Percentiles rank a stretch among this genome's conserved stretches.
Evolutionary conservation across 1,284 basidiomycete species (phyloP).

Genomic region (Coniferiporia weirii): DNA sequence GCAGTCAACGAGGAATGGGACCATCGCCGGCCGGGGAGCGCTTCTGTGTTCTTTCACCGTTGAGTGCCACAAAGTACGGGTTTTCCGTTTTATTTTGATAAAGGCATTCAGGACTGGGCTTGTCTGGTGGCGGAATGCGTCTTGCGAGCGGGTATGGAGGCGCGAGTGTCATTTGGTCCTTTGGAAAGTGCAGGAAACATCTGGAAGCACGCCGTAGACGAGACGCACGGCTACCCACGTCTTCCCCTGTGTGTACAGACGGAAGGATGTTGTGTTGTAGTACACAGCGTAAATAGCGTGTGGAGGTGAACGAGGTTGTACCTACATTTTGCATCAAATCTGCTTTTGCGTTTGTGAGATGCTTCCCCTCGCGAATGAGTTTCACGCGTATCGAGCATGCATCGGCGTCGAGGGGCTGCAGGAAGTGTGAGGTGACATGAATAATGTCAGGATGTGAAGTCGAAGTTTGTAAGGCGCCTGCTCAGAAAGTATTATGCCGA

Average conservation of each 20-base stretch:
- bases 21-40: constrained; percentile 28
- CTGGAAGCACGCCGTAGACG: constrained; percentile 48
- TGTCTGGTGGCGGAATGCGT: constrained; percentile 39
- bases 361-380: constrained; percentile 41
- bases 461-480: constrained; percentile 41
- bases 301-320: constrained; percentile 1
- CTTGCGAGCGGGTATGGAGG: constrained; percentile 52
- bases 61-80: constrained; percentile 31
- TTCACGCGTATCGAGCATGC: constrained; percentile 44
- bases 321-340: constrained; percentile 51
- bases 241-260: constrained; percentile 31
- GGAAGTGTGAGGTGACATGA: constrained; percentile 54
- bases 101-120: constrained; percentile 31
- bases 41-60: constrained; percentile 1
- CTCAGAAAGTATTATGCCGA: constrained; percentile 49
- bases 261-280: too few species aligned
- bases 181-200: constrained; percentile 17
- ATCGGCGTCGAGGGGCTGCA: constrained; percentile 32
- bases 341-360: constrained; percentile 50
- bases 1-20: constrained; percentile 53
- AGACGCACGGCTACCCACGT: constrained; percentile 45
- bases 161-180: constrained; percentile 29
- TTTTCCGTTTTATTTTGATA: constrained; percentile 39
- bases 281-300: background rate
- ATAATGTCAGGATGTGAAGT: constrained; percentile 49